phyloP scores from a whole-genome alignment of 164 flowering plant species.

The Stephania cephalantha region DNA sequence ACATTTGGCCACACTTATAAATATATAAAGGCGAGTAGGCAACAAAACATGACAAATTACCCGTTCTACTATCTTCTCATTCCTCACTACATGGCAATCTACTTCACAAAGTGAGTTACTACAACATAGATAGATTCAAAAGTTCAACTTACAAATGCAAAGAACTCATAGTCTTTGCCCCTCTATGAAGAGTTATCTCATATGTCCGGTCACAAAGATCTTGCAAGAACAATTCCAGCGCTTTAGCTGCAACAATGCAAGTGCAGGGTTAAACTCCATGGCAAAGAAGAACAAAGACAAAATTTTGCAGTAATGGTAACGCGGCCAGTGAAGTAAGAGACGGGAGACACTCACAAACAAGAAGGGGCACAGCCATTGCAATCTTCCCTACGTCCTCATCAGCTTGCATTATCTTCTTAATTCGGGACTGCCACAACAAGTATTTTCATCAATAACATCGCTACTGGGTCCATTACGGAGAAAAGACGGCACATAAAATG shows the following conservation, averaged over 20 bases:
- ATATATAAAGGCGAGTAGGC: too few relatives aligned
- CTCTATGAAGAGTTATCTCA: slow-evolving; percentile 72
- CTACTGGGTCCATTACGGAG: neutral
- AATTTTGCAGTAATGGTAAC: neutral
- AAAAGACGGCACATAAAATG: neutral
- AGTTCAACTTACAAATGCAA: slow-evolving; percentile 55
- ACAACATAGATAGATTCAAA: neutral
- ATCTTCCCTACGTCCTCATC: slow-evolving; percentile 91
- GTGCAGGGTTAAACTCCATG: neutral
- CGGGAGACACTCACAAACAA: slow-evolving; percentile 55
- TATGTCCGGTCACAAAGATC: slow-evolving; percentile 84
- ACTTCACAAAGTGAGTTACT: neutral
- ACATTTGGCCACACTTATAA: too few relatives aligned
- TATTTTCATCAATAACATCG: slow-evolving; percentile 6
- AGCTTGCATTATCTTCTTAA: slow-evolving; percentile 89
- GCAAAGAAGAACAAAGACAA: neutral
- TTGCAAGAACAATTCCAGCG: slow-evolving; percentile 77
- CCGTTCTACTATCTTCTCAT: too few relatives aligned
- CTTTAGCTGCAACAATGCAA: slow-evolving; percentile 52
- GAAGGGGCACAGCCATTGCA: slow-evolving; percentile 78
- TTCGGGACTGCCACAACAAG: slow-evolving; percentile 51
- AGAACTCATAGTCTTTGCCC: slow-evolving; percentile 72
- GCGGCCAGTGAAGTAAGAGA: neutral
- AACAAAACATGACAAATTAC: too few relatives aligned
- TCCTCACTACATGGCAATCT: neutral